These are phyloP conservation scores for Diospyros lotus DNA, from an alignment of 148 eudicot genomes.

Conservation along the genomic window DNA sequence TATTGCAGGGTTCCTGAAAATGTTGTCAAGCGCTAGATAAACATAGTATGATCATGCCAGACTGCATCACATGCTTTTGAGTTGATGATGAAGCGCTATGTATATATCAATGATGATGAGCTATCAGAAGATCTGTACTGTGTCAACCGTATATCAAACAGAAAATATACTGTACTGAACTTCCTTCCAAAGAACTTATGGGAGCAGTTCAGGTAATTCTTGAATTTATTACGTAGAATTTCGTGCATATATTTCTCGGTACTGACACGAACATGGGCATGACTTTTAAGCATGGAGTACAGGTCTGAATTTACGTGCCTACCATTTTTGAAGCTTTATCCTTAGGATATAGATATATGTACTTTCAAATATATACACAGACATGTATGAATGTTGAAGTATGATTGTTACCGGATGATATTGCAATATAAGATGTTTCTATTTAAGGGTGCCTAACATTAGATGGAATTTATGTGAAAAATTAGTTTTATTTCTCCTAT, in stretches of 20 bases:
- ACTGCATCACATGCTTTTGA: not conserved
- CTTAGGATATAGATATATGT: no score
- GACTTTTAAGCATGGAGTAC: no score
- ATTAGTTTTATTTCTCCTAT: no score
- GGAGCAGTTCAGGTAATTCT: slow-evolving; percentile 93
- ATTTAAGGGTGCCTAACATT: no score
- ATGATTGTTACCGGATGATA: no score
- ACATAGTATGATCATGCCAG: not conserved
- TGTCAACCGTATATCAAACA: slow-evolving; percentile 82
- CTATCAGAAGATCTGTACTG: slow-evolving; percentile 54
- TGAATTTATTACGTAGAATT: not conserved
- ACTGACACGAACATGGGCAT: no score
- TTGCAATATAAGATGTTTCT: no score
- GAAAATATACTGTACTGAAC: slow-evolving; percentile 77
- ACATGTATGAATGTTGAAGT: no score
- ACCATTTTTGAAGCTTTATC: no score
- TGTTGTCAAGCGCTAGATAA: not conserved
- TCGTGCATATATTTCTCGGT: not conserved
- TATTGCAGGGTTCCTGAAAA: not conserved
- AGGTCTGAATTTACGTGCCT: no score
- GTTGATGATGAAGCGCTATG: slow-evolving; percentile 76
- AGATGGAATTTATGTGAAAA: no score
- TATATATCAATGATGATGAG: slow-evolving; percentile 80
- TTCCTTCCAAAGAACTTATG: slow-evolving; percentile 91
- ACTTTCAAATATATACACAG: no score